These are phyloP conservation scores for Sclerotinia nivalis DNA, from an alignment of 2,329 filamentous ascomycete genomes.

Conservation along the genomic window DNA sequence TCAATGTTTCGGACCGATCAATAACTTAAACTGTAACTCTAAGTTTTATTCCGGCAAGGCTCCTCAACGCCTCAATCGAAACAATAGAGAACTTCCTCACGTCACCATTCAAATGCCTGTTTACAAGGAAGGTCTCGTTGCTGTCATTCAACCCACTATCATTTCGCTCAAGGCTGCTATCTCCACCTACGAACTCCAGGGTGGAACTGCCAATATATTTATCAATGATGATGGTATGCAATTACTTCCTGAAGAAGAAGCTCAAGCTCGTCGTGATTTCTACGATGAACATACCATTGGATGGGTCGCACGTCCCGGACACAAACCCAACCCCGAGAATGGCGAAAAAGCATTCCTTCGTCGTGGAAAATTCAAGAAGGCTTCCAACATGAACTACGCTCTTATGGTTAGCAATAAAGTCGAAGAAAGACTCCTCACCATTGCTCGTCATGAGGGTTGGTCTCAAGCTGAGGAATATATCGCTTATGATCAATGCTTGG, in stretches of 20 bases:
- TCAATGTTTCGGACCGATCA: slow-evolving; percentile 54
- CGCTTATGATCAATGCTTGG: slow-evolving; percentile 65
- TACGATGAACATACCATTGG: slow-evolving; percentile 69
- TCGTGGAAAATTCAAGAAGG: slow-evolving; percentile 56
- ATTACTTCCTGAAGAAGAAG: slow-evolving; percentile 62
- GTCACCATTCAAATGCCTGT: slow-evolving; percentile 84
- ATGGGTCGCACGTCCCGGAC: slow-evolving; percentile 56
- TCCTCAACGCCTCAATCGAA: slow-evolving; percentile 46
- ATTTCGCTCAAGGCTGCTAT: slow-evolving; percentile 77
- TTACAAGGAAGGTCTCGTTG: slow-evolving; percentile 78
- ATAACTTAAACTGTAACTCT: slow-evolving; percentile 48
- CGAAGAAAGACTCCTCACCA: slow-evolving; percentile 15
- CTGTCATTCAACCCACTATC: slow-evolving; percentile 75
- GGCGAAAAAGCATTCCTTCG: slow-evolving; percentile 45
- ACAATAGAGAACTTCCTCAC: slow-evolving; percentile 57
- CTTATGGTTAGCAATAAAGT: slow-evolving; percentile 45
- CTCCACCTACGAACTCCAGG: slow-evolving; percentile 73
- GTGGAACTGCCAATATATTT: slow-evolving; percentile 74
- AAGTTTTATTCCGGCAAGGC: slow-evolving; percentile 42
- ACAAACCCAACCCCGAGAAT: slow-evolving; percentile 26
- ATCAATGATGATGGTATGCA: slow-evolving; percentile 76
- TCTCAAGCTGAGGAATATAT: slow-evolving; percentile 66
- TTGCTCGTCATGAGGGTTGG: slow-evolving; percentile 50
- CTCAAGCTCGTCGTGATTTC: slow-evolving; percentile 64
- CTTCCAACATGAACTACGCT: slow-evolving; percentile 53